A percentile compares a stretch with the other conserved stretches of the same genome.
phyloP scores from a whole-genome alignment of 305 asterid genomes.

The Fraxinus nigra region DNA sequence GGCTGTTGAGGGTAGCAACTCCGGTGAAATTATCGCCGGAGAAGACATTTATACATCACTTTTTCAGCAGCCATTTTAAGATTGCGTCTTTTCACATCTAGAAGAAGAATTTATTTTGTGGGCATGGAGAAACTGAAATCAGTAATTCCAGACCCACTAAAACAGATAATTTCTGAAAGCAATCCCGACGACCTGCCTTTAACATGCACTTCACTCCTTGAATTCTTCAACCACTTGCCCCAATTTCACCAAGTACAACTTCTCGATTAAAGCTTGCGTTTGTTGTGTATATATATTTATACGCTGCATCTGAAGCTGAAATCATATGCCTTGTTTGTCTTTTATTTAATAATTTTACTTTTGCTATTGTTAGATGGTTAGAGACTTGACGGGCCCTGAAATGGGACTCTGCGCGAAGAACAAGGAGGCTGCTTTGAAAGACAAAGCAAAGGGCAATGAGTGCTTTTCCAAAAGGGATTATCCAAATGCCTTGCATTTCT shows the following conservation, averaged over 20 bases:
- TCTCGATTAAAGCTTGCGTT: background rate
- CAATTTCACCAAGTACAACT: slow-evolving; percentile 67
- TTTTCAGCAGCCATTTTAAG: background rate
- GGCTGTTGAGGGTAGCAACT: background rate
- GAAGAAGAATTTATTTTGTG: background rate
- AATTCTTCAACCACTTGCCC: slow-evolving; percentile 51
- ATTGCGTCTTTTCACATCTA: background rate
- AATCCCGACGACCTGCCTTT: slow-evolving; percentile 42
- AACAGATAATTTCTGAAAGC: slow-evolving; percentile 47
- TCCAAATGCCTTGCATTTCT: slow-evolving; percentile 56
- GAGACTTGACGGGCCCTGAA: slow-evolving; percentile 69
- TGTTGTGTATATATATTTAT: background rate
- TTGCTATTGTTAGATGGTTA: slow-evolving; percentile 46
- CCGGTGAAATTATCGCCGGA: background rate
- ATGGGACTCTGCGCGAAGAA: slow-evolving; percentile 66
- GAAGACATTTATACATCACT: background rate
- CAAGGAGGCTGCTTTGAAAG: slow-evolving; percentile 60
- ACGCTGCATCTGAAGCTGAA: background rate
- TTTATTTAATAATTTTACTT: slow-evolving; percentile 18
- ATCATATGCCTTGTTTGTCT: background rate
- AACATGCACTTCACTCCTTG: slow-evolving; percentile 64
- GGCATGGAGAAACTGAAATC: slow-evolving; percentile 82
- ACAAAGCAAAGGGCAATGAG: slow-evolving; percentile 67
- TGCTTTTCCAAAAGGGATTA: slow-evolving; percentile 72
- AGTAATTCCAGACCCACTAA: slow-evolving; percentile 50